phyloP scores from a whole-genome alignment of 176 grass and related monocot species.

The Stipa capillata region DNA sequence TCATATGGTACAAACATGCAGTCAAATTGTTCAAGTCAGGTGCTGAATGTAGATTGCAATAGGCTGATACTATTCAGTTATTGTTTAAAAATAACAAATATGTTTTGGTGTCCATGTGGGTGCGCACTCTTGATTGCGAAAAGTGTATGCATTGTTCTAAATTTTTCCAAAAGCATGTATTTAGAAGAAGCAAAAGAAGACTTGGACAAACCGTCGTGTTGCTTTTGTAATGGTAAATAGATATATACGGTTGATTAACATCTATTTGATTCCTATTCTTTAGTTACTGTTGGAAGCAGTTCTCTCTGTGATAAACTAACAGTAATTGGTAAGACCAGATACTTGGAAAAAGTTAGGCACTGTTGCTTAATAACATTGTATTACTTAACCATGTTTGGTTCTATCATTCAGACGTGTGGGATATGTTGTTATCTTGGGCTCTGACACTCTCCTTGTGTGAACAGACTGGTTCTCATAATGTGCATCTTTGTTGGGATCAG shows the following conservation, averaged over 20 bases:
- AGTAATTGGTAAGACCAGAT: neutral
- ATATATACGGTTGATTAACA: neutral
- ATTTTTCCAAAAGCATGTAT: neutral
- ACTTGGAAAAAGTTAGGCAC: too few relatives aligned
- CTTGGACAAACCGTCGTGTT: neutral
- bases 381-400: slow-evolving; percentile 9
- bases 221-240: neutral
- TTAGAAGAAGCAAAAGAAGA: neutral
- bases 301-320: neutral
- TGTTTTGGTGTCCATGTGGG: neutral
- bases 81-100: neutral
- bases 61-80: neutral
- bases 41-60: neutral
- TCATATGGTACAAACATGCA: neutral
- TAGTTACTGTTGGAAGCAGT: neutral
- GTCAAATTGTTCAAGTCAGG: neutral
- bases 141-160: neutral
- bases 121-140: neutral
- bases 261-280: neutral
- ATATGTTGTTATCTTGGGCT: neutral
- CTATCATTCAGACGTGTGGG: neutral
- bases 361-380: neutral
- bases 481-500: slow-evolving; percentile 86
- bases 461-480: slow-evolving; percentile 77
- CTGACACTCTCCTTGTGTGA: neutral